Evolutionary conservation across 2,329 filamentous ascomycete species (phyloP), one percentile per base, ranked within the genome.

Genomic region (Cercospora sp.): DNA sequence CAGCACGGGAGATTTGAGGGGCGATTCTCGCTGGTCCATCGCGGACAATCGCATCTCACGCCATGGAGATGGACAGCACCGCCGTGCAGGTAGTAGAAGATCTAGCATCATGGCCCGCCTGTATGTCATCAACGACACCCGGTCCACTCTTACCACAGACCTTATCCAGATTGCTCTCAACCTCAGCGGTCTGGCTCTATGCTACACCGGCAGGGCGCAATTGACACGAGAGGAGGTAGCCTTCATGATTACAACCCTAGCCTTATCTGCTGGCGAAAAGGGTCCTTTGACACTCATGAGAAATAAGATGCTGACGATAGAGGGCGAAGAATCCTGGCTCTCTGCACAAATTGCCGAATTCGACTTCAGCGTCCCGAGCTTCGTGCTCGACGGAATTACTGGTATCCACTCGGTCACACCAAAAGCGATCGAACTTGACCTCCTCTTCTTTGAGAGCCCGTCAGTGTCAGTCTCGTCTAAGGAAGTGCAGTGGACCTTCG

Each of bases 91-190:
- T 3, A 63, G 60, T 16, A 18, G 9, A 28, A 63, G 60, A 28
- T 63, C 60, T 9, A 63, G 60, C 28, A 51, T 63, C n/a, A 63
- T 63, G 60, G 60, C 60, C 8, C 23, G 60, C 16, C 60, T 63
- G 26, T 63, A 48, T 51, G 60, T 63, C n/a, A 63, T 63, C 60
- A 63, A 63, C 42, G 31, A 45, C n/a, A 63, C 60, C 16, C 18
- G 30, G 28, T 63, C 60, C 20, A 61, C 33, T 26, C 45, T 63
- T 33, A 28, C 60, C 48, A 30, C 60, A 28, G 60, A 63, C 30
- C 10, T 63, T 10, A 28, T 63, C n/a, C 30, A 42, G 3, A 63
- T 63, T 20, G 60, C 39, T 18, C 28, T 63, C 39, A 63, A 63
- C n/a, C 39, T 63, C 39, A 63, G 60, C 26, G 60, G 42, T 6